phyloP scores from a whole-genome alignment of 192 early-diverging fungal genomes.

The Entomortierella beljakovae region DNA sequence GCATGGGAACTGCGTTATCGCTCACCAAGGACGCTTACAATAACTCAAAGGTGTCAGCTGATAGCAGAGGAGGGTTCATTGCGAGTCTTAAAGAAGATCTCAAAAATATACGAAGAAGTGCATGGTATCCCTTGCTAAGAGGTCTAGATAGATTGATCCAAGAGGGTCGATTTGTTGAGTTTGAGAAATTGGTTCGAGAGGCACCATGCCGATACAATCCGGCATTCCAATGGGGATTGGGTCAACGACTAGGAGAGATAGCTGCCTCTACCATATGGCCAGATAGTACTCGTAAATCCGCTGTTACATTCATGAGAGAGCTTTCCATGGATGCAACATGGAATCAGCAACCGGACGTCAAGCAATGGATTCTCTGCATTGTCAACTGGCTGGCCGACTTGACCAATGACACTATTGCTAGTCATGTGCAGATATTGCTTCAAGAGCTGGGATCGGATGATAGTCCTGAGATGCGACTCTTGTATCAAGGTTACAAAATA shows the following conservation, averaged over 20 bases:
- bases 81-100: neutral
- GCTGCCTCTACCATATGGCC: neutral
- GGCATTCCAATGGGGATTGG: neutral
- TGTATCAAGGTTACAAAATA: too few species aligned
- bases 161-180: neutral
- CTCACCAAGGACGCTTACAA: neutral
- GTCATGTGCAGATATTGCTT: too few species aligned
- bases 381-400: neutral
- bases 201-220: neutral
- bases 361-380: neutral
- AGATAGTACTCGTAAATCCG: neutral
- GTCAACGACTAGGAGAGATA: conserved; percentile 1
- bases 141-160: neutral
- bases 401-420: too few species aligned
- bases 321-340: neutral
- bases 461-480: too few species aligned
- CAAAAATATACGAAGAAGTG: neutral
- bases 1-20: neutral
- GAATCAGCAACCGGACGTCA: neutral
- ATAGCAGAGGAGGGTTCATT: neutral
- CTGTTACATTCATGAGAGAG: too few species aligned
- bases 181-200: neutral
- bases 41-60: neutral
- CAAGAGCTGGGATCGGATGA: neutral
- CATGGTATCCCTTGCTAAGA: neutral